These are phyloP conservation scores for Mycena amicta DNA, from an alignment of 768 basidiomycete genomes.

Conservation along the genomic window DNA sequence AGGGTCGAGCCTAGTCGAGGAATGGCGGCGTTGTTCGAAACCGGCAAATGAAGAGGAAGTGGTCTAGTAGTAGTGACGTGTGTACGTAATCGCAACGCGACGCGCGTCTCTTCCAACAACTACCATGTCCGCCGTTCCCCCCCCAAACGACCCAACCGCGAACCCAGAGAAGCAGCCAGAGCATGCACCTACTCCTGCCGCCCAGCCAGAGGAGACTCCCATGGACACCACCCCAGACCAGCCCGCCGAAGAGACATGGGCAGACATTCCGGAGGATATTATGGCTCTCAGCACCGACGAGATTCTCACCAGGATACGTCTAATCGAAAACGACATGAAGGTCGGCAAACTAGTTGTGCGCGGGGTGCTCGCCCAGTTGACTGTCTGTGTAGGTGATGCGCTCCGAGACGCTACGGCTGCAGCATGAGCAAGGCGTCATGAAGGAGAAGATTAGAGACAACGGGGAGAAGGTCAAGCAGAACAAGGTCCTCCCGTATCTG, in stretches of 20 bases:
- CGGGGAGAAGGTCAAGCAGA: slow-evolving; percentile 98
- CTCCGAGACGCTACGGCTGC: slow-evolving; percentile 87
- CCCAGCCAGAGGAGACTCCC: slow-evolving; percentile 36
- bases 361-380: slow-evolving; percentile 4
- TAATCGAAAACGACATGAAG: slow-evolving; percentile 98
- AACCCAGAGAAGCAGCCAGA: slow-evolving; percentile 60
- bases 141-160: slow-evolving; percentile 51
- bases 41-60: too few species aligned
- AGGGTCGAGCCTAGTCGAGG: too few species aligned
- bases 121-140: slow-evolving; percentile 61
- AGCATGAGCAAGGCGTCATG: slow-evolving; percentile 96
- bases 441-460: slow-evolving; percentile 99
- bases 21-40: too few species aligned
- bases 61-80: too few species aligned
- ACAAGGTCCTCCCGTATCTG: slow-evolving; percentile 97
- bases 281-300: slow-evolving; percentile 79
- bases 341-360: slow-evolving; percentile 38
- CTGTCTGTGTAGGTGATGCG: slow-evolving; percentile 78
- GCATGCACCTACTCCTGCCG: slow-evolving; percentile 32
- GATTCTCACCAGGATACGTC: slow-evolving; percentile 82
- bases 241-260: slow-evolving; percentile 78
- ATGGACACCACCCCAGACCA: slow-evolving; percentile 82
- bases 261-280: slow-evolving; percentile 91
- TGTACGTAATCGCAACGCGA: slow-evolving; percentile 9
- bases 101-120: not conserved